phyloP scores from a whole-genome alignment of 164 flowering plant species.

The Magnolia changhungtana region DNA sequence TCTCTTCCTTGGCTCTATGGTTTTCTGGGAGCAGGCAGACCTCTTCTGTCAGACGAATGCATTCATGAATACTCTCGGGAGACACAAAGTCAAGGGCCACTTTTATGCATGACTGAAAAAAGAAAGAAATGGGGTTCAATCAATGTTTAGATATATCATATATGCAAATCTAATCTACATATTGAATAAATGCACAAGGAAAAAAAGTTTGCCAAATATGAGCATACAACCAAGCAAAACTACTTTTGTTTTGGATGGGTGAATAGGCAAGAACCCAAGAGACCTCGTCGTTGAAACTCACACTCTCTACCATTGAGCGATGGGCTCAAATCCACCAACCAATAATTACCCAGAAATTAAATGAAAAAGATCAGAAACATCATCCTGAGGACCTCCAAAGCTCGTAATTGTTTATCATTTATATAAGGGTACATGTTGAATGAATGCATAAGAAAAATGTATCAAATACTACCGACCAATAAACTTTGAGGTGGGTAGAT shows the following conservation, averaged over 20 bases:
- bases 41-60: slow-evolving; percentile 43
- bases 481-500: too few species aligned
- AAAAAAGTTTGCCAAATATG: neutral
- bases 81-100: slow-evolving; percentile 53
- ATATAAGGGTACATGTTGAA: neutral
- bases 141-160: neutral
- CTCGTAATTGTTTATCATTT: too few species aligned
- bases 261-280: too few species aligned
- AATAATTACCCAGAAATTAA: neutral
- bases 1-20: slow-evolving; percentile 52
- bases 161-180: neutral
- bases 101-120: slow-evolving; percentile 44
- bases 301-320: neutral
- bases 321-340: neutral
- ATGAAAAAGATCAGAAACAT: neutral
- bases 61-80: slow-evolving; percentile 47
- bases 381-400: neutral
- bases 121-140: neutral
- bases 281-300: neutral
- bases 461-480: too few species aligned
- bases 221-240: too few species aligned
- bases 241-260: too few species aligned
- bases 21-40: slow-evolving; percentile 40
- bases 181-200: neutral
- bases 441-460: too few species aligned